These are phyloP conservation scores for Globisporangium okanoganense DNA, from an alignment of 352 stramenopile species.

Conservation along the genomic window DNA sequence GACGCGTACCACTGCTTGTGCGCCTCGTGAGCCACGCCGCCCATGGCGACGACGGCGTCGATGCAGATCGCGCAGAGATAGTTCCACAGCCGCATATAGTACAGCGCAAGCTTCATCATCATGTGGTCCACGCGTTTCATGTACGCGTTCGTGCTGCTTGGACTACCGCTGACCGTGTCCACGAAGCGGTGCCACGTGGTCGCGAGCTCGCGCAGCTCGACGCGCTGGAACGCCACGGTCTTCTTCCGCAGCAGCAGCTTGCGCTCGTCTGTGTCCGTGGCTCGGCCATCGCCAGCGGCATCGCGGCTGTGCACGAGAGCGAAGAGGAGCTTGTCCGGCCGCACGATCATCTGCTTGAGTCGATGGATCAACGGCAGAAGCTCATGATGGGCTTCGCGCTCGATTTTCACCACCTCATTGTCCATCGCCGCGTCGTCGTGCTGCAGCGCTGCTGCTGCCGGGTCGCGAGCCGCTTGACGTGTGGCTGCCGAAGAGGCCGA, in stretches of 20 bases:
- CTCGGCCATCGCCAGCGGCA: slow-evolving; percentile 3
- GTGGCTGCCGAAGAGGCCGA: background rate
- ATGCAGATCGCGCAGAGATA: slow-evolving; percentile 39
- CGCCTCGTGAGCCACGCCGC: slow-evolving; percentile 22
- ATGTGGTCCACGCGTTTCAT: slow-evolving; percentile 32
- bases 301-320: slow-evolving; percentile 27
- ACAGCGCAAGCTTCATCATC: slow-evolving; percentile 53
- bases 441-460: background rate
- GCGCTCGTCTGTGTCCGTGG: slow-evolving; percentile 10
- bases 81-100: slow-evolving; percentile 58
- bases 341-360: slow-evolving; percentile 44
- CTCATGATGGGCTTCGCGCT: slow-evolving; percentile 21
- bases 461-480: background rate
- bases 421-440: slow-evolving; percentile 4
- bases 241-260: slow-evolving; percentile 29
- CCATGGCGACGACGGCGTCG: slow-evolving; percentile 30
- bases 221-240: slow-evolving; percentile 28
- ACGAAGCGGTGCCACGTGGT: slow-evolving; percentile 28
- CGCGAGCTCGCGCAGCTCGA: slow-evolving; percentile 27
- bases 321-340: slow-evolving; percentile 42
- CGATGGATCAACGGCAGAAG: slow-evolving; percentile 37
- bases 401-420: background rate
- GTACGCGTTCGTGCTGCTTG: slow-evolving; percentile 5
- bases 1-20: slow-evolving; percentile 15
- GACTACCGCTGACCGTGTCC: slow-evolving; percentile 14